Evolutionary conservation across 2,329 filamentous ascomycete species (phyloP), one percentile per base, ranked within the genome.

Genomic region (Tolypocladium paradoxum): DNA sequence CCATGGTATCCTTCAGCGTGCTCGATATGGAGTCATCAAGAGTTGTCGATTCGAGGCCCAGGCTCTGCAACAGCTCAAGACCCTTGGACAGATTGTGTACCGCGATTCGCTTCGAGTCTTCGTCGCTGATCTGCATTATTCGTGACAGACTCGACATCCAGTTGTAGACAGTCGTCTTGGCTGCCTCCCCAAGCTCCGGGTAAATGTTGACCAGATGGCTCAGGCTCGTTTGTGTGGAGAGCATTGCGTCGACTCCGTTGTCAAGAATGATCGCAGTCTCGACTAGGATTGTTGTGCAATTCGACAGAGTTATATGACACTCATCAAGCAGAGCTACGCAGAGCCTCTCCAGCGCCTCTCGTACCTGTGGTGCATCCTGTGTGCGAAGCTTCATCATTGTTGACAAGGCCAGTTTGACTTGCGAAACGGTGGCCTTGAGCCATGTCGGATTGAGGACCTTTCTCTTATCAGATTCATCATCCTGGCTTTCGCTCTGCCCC

Each of bases 141-240:
- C 90, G 81, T 6, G 92, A 85, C 20, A 99, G 77, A 40, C 88
- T 85, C 2, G 82, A 81, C 27, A 91, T 79, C 90, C 91, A 96
- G 51, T 83, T 84, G 65, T 92, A 87, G 1, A 95, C 76, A 1
- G 81, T 85, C 31, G 77, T 79, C 60, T 88, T 88, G 29, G 92
- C 72, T 3, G 80, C 72, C 24, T 87, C 82, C 4, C 77, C 71
- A 2, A 91, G 74, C 49, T 79, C 73, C 2, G 77, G 70, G 59
- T 90, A 83, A 12, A 84, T 80, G 38, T 71, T 76, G 6, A 85
- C 72, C 29, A 95, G 71, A 56, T 84, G 77, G 31, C 75, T 75
- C 5, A 95, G 66, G 49, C 68, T 75, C 1, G 79, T 81, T 43
- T 72, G 67, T 8, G 70, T 62, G 16, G 71, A 56, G 8, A 68